phyloP scores from a whole-genome alignment of 2,329 filamentous ascomycete genomes.

The Alternaria viburni region DNA sequence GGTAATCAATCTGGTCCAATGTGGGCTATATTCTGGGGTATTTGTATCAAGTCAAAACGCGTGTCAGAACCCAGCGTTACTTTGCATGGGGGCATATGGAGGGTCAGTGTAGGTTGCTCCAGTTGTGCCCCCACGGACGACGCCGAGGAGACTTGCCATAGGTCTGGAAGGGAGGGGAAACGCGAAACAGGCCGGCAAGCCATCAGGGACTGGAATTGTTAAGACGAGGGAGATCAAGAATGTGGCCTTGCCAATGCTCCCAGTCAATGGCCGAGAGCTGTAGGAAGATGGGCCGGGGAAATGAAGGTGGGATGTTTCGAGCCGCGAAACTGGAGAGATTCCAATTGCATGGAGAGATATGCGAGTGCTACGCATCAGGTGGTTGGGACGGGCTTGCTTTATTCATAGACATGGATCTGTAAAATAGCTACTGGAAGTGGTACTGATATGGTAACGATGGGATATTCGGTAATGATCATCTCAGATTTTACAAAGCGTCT shows the following conservation, averaged over 20 bases:
- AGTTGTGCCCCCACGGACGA: not conserved
- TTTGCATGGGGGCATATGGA: not conserved
- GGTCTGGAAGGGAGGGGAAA: not conserved
- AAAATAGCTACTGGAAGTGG: not conserved
- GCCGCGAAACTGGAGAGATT: not conserved
- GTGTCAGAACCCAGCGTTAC: not conserved
- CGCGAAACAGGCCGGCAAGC: not conserved
- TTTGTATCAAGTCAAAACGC: not conserved
- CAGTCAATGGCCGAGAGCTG: not conserved
- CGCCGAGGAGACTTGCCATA: not conserved
- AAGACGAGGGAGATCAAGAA: not conserved
- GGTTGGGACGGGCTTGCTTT: not conserved
- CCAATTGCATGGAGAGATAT: not conserved
- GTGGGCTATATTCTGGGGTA: not conserved
- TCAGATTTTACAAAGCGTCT: slow-evolving; percentile 68
- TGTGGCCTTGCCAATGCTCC: not conserved
- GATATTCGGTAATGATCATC: not conserved
- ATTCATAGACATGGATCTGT: not conserved
- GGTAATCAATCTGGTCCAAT: not conserved
- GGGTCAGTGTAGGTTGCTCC: not conserved
- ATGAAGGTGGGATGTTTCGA: not conserved
- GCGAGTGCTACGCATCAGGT: not conserved
- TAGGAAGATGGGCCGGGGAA: not conserved
- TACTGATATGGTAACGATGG: not conserved
- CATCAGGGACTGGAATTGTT: not conserved